Percentiles rank a stretch among this genome's conserved stretches.
Conservation (phyloP, 345 rosid species). For the Arabidopsis thaliana region TAIR10.1 NC_003076.8:15819001-15819500, state of each 20-base stretch:
- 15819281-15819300: conserved; percentile 82
- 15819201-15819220: conserved; percentile 71
- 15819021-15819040: conserved; percentile 77
- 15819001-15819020: conserved; percentile 70
- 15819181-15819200: conserved; percentile 69
- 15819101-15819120: conserved; percentile 76
- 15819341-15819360: conserved; percentile 72
- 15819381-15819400: conserved; percentile 57
- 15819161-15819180: conserved; percentile 66
- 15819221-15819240: conserved; percentile 56
- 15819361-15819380: conserved; percentile 56
- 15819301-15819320: conserved; percentile 59
- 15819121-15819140: conserved; percentile 79
- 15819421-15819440: conserved; percentile 64
- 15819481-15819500: conserved; percentile 54
- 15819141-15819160: conserved; percentile 60
- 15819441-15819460: conserved; percentile 68
- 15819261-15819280: conserved; percentile 63
- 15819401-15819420: conserved; percentile 64
- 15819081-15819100: conserved; percentile 67
- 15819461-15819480: conserved; percentile 49
- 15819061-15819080: conserved; percentile 70
- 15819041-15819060: conserved; percentile 69
- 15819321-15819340: conserved; percentile 71
- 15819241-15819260: conserved; percentile 55